Conservation (phyloP, 2,329 filamentous ascomycete genomes). For the Aspergillus sp. region DNA sequence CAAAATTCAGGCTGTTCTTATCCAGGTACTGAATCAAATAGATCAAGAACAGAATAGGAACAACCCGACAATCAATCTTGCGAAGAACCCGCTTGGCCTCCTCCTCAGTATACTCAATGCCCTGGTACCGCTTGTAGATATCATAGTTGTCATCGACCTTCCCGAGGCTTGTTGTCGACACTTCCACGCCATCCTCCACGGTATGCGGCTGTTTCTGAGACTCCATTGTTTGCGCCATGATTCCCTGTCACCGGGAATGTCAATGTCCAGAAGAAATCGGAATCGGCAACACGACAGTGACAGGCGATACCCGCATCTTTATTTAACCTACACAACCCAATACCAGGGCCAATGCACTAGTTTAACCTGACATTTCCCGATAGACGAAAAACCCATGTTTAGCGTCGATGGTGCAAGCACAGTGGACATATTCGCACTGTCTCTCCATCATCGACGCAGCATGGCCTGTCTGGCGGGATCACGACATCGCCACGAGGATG, state of each 20-base stretch:
- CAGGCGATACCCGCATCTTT: not conserved
- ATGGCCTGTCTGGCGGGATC: not conserved
- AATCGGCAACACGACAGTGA: not conserved
- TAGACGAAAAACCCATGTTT: not conserved
- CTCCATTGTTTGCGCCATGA: not conserved
- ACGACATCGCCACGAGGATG: conserved; percentile 8
- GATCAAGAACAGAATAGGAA: conserved; percentile 52
- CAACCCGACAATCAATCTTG: conserved; percentile 51
- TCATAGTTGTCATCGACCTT: conserved; percentile 34
- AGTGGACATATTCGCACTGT: not conserved
- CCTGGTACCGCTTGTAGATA: conserved; percentile 23
- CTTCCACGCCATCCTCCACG: conserved; percentile 8
- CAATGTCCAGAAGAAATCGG: not conserved
- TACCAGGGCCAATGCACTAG: not conserved
- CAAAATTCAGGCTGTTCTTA: conserved; percentile 47
- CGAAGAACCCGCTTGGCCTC: conserved; percentile 36
- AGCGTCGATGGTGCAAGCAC: no score
- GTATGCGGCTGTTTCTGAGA: not conserved
- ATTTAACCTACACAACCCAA: not conserved
- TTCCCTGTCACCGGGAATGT: not conserved
- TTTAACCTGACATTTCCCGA: not conserved
- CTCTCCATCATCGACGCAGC: not conserved
- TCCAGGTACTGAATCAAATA: conserved; percentile 48
- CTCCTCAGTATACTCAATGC: conserved; percentile 15
- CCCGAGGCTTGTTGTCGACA: conserved; percentile 5